Percentiles rank a stretch among this genome's conserved stretches.
phyloP scores from a whole-genome alignment of 371 early-diverging fungal genomes.

The Caulochytrium protostelioides region DNA sequence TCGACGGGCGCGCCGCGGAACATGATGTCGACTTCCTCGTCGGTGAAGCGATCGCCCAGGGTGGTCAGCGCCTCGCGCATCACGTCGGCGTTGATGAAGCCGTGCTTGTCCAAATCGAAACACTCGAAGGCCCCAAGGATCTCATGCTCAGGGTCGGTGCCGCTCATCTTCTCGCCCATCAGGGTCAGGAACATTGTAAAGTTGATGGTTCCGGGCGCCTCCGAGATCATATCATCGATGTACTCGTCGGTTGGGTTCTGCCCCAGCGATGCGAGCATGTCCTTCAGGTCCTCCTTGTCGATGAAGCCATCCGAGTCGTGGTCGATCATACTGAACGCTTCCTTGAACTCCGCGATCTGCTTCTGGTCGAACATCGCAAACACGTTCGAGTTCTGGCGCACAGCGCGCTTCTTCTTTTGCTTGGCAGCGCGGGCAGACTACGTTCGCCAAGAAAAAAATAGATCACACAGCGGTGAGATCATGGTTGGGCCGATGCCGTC shows the following conservation, averaged over 20 bases:
- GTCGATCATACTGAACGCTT: constrained; percentile 85
- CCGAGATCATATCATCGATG: constrained; percentile 74
- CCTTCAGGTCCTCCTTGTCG: constrained; percentile 67
- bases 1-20: constrained; percentile 73
- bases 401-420: constrained; percentile 63
- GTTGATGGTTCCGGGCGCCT: constrained; percentile 66
- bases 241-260: constrained; percentile 61
- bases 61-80: constrained; percentile 64
- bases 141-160: constrained; percentile 67
- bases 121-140: constrained; percentile 67
- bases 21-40: constrained; percentile 82
- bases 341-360: constrained; percentile 85
- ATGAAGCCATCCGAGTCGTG: constrained; percentile 69
- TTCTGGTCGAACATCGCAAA: constrained; percentile 96
- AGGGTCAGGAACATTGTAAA: constrained; percentile 84
- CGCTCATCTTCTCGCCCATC: constrained; percentile 78
- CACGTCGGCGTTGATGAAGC: constrained; percentile 52
- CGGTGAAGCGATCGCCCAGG: constrained; percentile 75
- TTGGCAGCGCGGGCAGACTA: constrained; percentile 21
- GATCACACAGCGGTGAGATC: too few relatives aligned
- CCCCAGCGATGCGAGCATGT: constrained; percentile 56
- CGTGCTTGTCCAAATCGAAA: constrained; percentile 66
- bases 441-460: too few relatives aligned
- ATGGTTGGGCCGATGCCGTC: too few relatives aligned
- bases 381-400: constrained; percentile 92